Evolutionary conservation across 192 early-diverging fungal species (phyloP).

Genomic region (Thoreauomyces humboldtii): DNA sequence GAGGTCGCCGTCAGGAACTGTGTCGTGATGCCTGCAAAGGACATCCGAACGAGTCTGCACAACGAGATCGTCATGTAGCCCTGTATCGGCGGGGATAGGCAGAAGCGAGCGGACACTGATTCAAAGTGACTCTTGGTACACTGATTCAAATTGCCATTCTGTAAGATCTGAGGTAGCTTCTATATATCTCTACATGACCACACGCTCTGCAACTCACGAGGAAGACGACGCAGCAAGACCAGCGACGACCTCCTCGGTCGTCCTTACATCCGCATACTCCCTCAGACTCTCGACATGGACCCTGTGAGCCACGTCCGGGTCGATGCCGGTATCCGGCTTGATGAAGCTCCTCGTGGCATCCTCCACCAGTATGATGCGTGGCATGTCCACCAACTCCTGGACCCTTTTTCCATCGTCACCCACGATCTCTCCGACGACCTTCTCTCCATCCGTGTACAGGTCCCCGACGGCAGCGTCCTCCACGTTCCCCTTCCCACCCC

Average conservation of each 20-base stretch:
- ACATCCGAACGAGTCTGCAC: conserved; percentile 82
- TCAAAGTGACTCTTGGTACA: no score
- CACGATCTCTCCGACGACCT: not conserved
- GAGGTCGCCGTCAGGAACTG: conserved; percentile 95
- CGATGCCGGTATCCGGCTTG: not conserved
- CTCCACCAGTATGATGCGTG: not conserved
- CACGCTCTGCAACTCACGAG: no score
- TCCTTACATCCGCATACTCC: no score
- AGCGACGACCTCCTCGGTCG: no score
- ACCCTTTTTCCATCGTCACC: not conserved
- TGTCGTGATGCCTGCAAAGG: conserved; percentile 97
- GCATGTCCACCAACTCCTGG: not conserved
- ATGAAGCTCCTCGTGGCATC: not conserved
- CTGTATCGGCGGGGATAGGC: no score
- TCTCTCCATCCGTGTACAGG: not conserved
- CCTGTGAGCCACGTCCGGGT: not conserved
- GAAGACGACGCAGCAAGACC: no score
- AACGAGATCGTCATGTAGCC: conserved; percentile 94
- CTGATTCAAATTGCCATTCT: no score
- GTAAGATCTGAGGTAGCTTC: no score
- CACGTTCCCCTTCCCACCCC: not conserved
- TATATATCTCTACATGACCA: no score
- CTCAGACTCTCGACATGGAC: not conserved
- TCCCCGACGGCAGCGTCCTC: not conserved
- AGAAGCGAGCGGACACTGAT: no score